Conservation (phyloP, 495 filamentous ascomycete genomes). For the Podospora comata region DNA sequence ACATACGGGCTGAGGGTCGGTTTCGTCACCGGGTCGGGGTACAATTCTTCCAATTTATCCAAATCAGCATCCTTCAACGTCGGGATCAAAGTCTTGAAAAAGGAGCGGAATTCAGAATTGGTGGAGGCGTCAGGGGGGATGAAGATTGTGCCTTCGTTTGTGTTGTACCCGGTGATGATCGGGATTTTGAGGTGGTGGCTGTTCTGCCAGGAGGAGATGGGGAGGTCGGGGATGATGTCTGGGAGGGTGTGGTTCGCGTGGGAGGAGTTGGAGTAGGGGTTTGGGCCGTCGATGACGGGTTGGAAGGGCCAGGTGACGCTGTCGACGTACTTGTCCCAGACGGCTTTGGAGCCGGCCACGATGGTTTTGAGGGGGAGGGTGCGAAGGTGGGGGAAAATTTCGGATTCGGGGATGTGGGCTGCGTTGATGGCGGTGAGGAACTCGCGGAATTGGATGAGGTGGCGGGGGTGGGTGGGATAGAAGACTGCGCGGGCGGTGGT, state of each 20-base stretch:
- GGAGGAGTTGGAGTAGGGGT: slow-evolving; percentile 27
- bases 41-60: slow-evolving; percentile 50
- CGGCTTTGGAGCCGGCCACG: slow-evolving; percentile 45
- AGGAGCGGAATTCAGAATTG: slow-evolving; percentile 48
- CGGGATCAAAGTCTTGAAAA: slow-evolving; percentile 57
- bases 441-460: slow-evolving; percentile 57
- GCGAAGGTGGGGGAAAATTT: slow-evolving; percentile 53
- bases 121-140: slow-evolving; percentile 47
- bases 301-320: slow-evolving; percentile 66
- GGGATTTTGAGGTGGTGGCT: slow-evolving; percentile 55
- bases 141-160: slow-evolving; percentile 62
- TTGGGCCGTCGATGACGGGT: slow-evolving; percentile 59
- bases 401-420: slow-evolving; percentile 36
- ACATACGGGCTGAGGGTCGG: slow-evolving; percentile 27
- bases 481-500: slow-evolving; percentile 60
- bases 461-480: slow-evolving; percentile 52
- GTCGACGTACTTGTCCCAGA: slow-evolving; percentile 53
- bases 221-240: slow-evolving; percentile 52
- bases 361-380: slow-evolving; percentile 45
- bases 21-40: slow-evolving; percentile 52
- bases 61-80: slow-evolving; percentile 45
- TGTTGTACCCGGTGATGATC: slow-evolving; percentile 63
- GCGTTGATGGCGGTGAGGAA: slow-evolving; percentile 51
- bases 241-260: neutral
- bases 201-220: slow-evolving; percentile 54